phyloP scores from a whole-genome alignment of 768 basidiomycete genomes.

The Lactifluus volemus region DNA sequence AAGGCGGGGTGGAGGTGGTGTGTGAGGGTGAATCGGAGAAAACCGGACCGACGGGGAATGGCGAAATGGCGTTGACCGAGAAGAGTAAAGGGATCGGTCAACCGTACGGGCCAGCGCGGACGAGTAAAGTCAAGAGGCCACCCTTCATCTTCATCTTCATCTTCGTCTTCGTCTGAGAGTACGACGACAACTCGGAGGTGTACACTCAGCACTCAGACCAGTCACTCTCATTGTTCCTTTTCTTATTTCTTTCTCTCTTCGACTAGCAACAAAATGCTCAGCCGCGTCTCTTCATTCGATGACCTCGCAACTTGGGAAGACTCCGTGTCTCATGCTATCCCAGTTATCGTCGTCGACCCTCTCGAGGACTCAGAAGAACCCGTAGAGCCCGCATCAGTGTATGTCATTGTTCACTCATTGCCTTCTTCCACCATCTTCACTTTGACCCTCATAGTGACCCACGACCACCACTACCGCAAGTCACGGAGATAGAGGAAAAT shows the following conservation, averaged over 20 bases:
- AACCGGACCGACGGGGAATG: background rate
- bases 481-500: slow-evolving; percentile 22
- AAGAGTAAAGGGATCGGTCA: background rate
- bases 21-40: background rate
- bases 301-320: slow-evolving; percentile 23
- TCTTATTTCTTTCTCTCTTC: background rate
- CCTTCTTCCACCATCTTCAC: background rate
- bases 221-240: background rate
- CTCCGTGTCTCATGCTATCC: slow-evolving; percentile 11
- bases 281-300: slow-evolving; percentile 19
- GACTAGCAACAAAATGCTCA: slow-evolving; percentile 12
- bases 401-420: background rate
- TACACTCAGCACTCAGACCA: background rate
- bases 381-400: slow-evolving; percentile 13
- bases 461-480: slow-evolving; percentile 20
- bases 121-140: background rate
- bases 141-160: too few relatives aligned
- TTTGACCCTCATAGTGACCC: slow-evolving; percentile 22
- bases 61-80: too few relatives aligned
- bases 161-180: background rate
- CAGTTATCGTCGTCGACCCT: slow-evolving; percentile 15
- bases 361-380: slow-evolving; percentile 17
- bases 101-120: background rate
- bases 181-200: too few relatives aligned
- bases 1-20: too few relatives aligned